These are phyloP conservation scores for Daldinia vernicosa DNA, from an alignment of 495 filamentous ascomycete species.

Conservation along the genomic window DNA sequence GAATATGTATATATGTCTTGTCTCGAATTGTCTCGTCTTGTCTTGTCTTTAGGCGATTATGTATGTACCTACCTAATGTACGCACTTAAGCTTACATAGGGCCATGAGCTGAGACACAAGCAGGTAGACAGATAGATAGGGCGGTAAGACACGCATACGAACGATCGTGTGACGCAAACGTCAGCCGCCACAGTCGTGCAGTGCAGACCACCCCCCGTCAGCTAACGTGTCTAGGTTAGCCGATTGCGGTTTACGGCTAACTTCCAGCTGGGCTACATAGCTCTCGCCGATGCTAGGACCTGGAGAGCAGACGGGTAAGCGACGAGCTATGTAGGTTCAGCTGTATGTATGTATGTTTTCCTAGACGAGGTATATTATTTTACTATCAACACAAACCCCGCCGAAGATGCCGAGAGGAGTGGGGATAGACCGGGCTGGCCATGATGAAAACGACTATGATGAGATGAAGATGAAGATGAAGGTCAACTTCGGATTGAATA, in stretches of 20 bases:
- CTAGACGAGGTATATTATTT: not conserved
- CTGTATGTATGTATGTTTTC: not conserved
- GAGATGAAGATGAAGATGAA: not conserved
- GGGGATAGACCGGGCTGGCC: not conserved
- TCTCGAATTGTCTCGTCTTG: not conserved
- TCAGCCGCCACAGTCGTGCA: constrained; percentile 32
- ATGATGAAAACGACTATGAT: not conserved
- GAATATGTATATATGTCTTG: constrained; percentile 6
- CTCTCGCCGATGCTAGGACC: not conserved
- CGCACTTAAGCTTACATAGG: constrained; percentile 27
- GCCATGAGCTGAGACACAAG: constrained; percentile 6
- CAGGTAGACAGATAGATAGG: not conserved
- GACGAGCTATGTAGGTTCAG: not conserved
- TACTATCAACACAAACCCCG: not conserved
- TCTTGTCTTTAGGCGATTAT: too few relatives aligned
- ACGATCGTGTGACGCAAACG: constrained; percentile 24
- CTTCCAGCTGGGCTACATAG: not conserved
- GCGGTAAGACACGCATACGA: constrained; percentile 18
- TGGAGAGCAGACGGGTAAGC: not conserved
- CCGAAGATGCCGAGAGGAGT: not conserved
- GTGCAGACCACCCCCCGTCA: constrained; percentile 1
- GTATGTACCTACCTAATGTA: too few relatives aligned
- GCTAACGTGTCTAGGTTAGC: not conserved
- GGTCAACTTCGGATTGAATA: not conserved
- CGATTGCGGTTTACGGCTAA: not conserved